Evolutionary conservation across 2,329 filamentous ascomycete genomes (phyloP).

Genomic region (Diaporthe batatas): DNA sequence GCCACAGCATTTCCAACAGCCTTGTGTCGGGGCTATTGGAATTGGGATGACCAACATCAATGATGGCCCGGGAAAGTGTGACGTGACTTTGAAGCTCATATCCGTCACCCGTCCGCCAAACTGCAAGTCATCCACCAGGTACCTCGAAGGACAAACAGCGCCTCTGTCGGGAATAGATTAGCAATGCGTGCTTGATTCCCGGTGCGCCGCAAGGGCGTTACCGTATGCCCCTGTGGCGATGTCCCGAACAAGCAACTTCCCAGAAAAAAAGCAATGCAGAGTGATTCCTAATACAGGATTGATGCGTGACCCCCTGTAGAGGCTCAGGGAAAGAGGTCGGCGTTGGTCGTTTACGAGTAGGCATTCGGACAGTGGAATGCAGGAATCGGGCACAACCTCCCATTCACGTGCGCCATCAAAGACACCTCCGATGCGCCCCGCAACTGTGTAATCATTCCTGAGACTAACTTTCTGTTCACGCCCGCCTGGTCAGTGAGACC

Average conservation of each 20-base stretch:
- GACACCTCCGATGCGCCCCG: slow-evolving; percentile 26
- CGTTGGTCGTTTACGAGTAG: background rate
- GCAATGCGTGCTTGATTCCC: background rate
- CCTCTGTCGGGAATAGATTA: slow-evolving; percentile 26
- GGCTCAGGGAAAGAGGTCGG: background rate
- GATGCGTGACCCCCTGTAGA: background rate
- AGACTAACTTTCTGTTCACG: background rate
- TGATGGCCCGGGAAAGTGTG: background rate
- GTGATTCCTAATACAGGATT: background rate
- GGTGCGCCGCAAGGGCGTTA: background rate
- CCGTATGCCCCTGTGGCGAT: background rate
- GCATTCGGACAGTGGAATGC: background rate
- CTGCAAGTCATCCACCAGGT: background rate
- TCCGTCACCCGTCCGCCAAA: background rate
- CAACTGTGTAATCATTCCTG: slow-evolving; percentile 25
- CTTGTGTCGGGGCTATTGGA: slow-evolving; percentile 30
- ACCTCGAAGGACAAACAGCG: background rate
- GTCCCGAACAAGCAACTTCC: background rate
- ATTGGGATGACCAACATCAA: slow-evolving; percentile 17
- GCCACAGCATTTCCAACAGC: slow-evolving; percentile 15
- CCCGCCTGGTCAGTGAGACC: slow-evolving; percentile 14
- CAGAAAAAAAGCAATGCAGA: background rate
- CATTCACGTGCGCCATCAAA: slow-evolving; percentile 29
- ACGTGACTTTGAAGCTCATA: background rate
- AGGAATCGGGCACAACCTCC: slow-evolving; percentile 10